Evolutionary conservation across 2,329 filamentous ascomycete species (phyloP).

Genomic region (Sclerotinia nivalis): DNA sequence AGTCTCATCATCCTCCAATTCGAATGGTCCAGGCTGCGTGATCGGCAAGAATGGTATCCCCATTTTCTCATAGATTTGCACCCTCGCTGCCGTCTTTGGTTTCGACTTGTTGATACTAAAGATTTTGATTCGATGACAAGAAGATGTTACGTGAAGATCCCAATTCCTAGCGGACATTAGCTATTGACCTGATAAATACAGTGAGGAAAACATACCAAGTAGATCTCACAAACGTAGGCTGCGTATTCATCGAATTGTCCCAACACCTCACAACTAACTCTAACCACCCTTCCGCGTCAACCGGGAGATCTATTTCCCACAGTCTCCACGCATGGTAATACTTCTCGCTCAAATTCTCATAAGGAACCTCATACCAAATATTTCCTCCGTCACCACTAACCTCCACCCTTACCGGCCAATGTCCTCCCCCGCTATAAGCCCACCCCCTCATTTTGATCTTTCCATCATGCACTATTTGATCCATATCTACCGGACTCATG

Average conservation of each 20-base stretch:
- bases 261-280: constrained; percentile 60
- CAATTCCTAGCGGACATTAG: constrained; percentile 49
- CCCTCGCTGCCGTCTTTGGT: constrained; percentile 23
- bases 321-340: constrained; percentile 63
- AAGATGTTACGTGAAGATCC: constrained; percentile 65
- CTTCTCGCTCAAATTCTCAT: constrained; percentile 61
- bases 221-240: constrained; percentile 55
- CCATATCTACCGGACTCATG: constrained; percentile 56
- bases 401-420: constrained; percentile 66
- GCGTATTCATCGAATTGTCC: constrained; percentile 63
- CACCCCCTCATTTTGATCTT: constrained; percentile 55
- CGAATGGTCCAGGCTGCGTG: constrained; percentile 23
- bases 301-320: constrained; percentile 64
- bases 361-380: constrained; percentile 65
- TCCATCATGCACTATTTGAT: constrained; percentile 36
- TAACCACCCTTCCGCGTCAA: constrained; percentile 61
- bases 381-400: constrained; percentile 63
- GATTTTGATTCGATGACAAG: constrained; percentile 59
- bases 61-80: constrained; percentile 26
- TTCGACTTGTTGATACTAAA: constrained; percentile 61
- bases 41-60: constrained; percentile 27
- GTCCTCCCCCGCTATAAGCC: constrained; percentile 67
- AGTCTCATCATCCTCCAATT: constrained; percentile 21
- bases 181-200: not conserved
- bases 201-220: constrained; percentile 45